Conservation (phyloP, 2,329 filamentous ascomycete species). For the Curvularia sp. region DNA sequence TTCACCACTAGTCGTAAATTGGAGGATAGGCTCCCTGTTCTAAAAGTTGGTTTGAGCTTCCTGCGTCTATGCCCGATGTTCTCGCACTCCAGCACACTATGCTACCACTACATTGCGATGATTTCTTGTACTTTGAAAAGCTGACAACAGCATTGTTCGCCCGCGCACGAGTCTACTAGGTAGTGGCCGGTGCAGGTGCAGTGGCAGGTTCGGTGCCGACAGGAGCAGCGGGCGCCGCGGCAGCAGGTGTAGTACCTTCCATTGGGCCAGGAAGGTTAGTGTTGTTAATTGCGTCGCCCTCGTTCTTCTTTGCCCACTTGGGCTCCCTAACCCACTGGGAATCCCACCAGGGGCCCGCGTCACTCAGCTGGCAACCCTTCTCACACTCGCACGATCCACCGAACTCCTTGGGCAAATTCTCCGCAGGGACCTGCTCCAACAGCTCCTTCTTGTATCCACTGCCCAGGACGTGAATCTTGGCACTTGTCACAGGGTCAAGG, state of each 20-base stretch:
- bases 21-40: not conserved
- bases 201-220: slow-evolving; percentile 23
- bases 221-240: slow-evolving; percentile 27
- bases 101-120: not conserved
- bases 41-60: slow-evolving; percentile 12
- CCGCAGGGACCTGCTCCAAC: slow-evolving; percentile 80
- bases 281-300: slow-evolving; percentile 41
- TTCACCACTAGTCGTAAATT: not conserved
- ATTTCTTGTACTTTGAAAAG: slow-evolving; percentile 1
- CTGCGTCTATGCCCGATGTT: slow-evolving; percentile 7
- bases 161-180: slow-evolving; percentile 1
- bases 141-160: not conserved
- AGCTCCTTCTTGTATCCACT: slow-evolving; percentile 82
- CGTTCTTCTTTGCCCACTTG: slow-evolving; percentile 55
- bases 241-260: slow-evolving; percentile 28
- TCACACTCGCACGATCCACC: slow-evolving; percentile 83
- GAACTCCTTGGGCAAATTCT: slow-evolving; percentile 88
- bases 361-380: slow-evolving; percentile 84
- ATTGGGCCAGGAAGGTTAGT: slow-evolving; percentile 39
- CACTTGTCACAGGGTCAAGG: slow-evolving; percentile 94
- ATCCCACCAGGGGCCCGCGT: slow-evolving; percentile 89
- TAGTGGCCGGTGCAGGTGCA: slow-evolving; percentile 50
- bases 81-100: slow-evolving; percentile 11
- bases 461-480: slow-evolving; percentile 93
- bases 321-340: slow-evolving; percentile 68